A percentile compares a stretch with the other conserved stretches of the same genome.
Evolutionary conservation across 768 basidiomycete genomes (phyloP).

Genomic region (Auricularia heimuer): DNA sequence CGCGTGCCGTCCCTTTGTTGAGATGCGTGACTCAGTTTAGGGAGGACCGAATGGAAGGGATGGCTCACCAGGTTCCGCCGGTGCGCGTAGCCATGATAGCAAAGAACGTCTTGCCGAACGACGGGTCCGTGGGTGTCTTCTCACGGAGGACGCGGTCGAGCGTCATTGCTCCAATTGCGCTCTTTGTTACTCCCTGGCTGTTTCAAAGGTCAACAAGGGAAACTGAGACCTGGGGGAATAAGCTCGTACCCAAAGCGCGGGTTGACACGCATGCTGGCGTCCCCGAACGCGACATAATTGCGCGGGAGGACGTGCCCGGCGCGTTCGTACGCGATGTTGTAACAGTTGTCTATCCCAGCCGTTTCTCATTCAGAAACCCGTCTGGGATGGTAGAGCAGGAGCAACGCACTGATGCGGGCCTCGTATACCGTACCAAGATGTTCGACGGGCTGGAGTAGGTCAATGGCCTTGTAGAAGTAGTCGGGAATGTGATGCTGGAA

Average conservation of each 20-base stretch:
- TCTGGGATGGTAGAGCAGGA: neutral
- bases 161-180: conserved; percentile 13
- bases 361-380: conserved; percentile 10
- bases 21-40: no score
- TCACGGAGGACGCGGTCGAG: conserved; percentile 11
- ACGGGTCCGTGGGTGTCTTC: neutral
- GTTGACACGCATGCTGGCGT: conserved; percentile 22
- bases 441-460: conserved; percentile 2
- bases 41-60: neutral
- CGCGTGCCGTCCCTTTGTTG: no score
- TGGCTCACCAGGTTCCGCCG: neutral
- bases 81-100: neutral
- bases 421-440: conserved; percentile 5
- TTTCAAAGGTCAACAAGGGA: neutral
- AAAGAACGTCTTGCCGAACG: neutral
- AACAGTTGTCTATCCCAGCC: conserved; percentile 7
- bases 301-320: conserved; percentile 17
- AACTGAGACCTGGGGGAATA: neutral
- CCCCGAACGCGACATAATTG: conserved; percentile 27
- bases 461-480: neutral
- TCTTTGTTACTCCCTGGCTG: conserved; percentile 16
- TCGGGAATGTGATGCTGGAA: conserved; percentile 11
- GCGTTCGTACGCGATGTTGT: conserved; percentile 16
- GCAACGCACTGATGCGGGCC: conserved; percentile 10
- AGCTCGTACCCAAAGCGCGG: conserved; percentile 13